Evolutionary conservation across 2,329 filamentous ascomycete genomes (phyloP), one percentile per base, ranked within the genome.

Genomic region (Byssochlamys sp.): DNA sequence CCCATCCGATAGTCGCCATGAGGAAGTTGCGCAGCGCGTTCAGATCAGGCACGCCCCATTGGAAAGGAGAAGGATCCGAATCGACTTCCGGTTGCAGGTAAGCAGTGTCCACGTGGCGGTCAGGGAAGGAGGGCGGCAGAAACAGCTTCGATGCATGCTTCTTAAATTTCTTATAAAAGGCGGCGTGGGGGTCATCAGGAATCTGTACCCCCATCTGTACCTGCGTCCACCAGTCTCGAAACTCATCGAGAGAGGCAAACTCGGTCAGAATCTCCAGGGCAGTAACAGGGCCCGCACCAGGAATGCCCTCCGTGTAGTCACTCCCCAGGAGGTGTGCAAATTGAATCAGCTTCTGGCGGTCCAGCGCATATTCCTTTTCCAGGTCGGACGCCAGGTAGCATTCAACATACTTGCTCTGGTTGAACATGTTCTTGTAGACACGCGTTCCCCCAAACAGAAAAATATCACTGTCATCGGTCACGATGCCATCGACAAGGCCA

Each of bases 361-460:
- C 87, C 0, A 99, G 82, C 0, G 89, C 90, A 61, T 96, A 87
- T 66, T 99, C 95, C 65, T 88, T 88, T 66, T 95, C 90, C 0
- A 99, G 79, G 67, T 99, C 94, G 0, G 78, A 79, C 2, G 85
- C 77, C 9, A 99, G 81, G 69, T 97, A 99, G 74, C 94, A 97
- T 75, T 99, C 94, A 49, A 99, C 94, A 66, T 90, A 95, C 71
- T 99, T 99, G 72, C 94, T 94, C 66, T 90, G 87, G 73, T 96
- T 99, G 80, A 99, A 99, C 91, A 99, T 95, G 77, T 99, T 99
- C 73, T 99, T 99, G 80, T 99, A 99, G 25, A 99, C 88, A 19
- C 92, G 82, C 0, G 91, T 99, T 39, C 94, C 95, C 19, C 94
- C 95, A 71, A 99, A 99, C 0, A 99, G 82, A 68, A 99, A 99